Base-by-base conservation (phyloP, 2,329 filamentous ascomycete species). In the Beauveria medogensis region DNA sequence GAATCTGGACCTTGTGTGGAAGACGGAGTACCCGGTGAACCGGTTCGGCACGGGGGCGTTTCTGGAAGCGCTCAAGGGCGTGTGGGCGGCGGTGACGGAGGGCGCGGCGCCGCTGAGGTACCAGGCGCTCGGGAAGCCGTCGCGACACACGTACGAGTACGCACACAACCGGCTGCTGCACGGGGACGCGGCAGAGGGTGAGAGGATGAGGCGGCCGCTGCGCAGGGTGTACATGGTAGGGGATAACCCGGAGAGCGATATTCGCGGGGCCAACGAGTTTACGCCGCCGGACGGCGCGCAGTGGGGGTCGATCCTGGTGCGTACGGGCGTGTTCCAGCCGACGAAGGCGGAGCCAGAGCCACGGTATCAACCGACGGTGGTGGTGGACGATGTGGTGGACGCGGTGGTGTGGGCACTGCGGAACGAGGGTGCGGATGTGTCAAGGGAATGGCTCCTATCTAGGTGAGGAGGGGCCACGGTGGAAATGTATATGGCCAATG, bases 21-120 rank as follows among this genome's bases (percentile, higher is more conserved):
- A 91, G 56, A 89, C 92, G 1, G 84, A 83, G 40, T 93, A 96
- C 73, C 90, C 89, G 63, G 82, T 93, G 55, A 91, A 93, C 34
- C 87, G 94, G 5, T 83, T 97, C 47, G 94, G 93, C 1, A 94
- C 97, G 72, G 94, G 94, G 20, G 92, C 90, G 1, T 97, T 97
- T 74, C 85, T 90, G 64, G 88, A 88, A 50, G 90, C 92, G 0
- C 75, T 97, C 18, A 83, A 87, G 65, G 92, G 92, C 0, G 82
- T 94, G 1, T 97, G 92, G 91, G 72, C 77, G 6, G 84, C 86
- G 22, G 77, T 90, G 5, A 95, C 91, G 0, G 80, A 80, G 12
- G 86, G 84, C 4, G 78, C 80, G 14, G 59, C 52, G 46, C 52
- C 52, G 67, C 73, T 94, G 56, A 72, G 80, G 58, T 85, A 85